Evolutionary conservation across 129 eudicot species (phyloP).

Genomic region (Ambrosia artemisiifolia): DNA sequence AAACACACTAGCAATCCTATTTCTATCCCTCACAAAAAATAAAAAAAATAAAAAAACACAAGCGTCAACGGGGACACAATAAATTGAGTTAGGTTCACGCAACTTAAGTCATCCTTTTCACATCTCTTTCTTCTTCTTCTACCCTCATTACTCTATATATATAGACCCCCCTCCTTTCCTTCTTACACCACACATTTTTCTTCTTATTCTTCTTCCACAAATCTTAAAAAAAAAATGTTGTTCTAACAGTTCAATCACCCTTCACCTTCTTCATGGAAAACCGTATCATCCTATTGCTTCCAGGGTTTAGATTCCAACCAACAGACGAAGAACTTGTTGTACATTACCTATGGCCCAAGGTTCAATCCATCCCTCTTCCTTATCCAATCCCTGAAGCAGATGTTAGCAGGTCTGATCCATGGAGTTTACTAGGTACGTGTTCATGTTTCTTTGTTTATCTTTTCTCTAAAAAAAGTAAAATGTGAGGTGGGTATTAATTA

Average conservation of each 20-base stretch:
- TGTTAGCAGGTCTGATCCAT: slow-evolving; percentile 88
- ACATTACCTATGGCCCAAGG: slow-evolving; percentile 74
- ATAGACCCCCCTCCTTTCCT: slow-evolving; percentile 53
- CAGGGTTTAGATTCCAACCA: slow-evolving; percentile 89
- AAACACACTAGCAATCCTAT: neutral
- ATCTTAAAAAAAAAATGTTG: neutral
- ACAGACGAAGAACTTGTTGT: slow-evolving; percentile 89
- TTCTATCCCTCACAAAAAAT: slow-evolving; percentile 10
- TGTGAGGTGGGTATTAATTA: slow-evolving; percentile 14
- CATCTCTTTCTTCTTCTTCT: slow-evolving; percentile 14
- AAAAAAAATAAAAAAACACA: slow-evolving; percentile 34
- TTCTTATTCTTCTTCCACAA: slow-evolving; percentile 17
- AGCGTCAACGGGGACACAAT: slow-evolving; percentile 50
- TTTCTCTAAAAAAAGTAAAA: neutral
- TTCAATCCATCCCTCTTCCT: slow-evolving; percentile 58
- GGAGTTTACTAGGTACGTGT: slow-evolving; percentile 86
- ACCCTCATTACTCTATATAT: slow-evolving; percentile 26
- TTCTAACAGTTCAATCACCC: slow-evolving; percentile 29
- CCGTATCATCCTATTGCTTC: slow-evolving; percentile 63
- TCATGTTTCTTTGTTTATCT: neutral
- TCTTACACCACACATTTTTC: slow-evolving; percentile 24
- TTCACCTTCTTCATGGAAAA: slow-evolving; percentile 33
- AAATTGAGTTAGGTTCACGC: slow-evolving; percentile 96
- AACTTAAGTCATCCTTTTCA: slow-evolving; percentile 32
- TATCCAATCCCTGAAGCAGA: slow-evolving; percentile 77